Evolutionary conservation across 139 green algal genomes (phyloP), one percentile per base, ranked within the genome.

Genomic region (Yamagishiella unicocca): DNA sequence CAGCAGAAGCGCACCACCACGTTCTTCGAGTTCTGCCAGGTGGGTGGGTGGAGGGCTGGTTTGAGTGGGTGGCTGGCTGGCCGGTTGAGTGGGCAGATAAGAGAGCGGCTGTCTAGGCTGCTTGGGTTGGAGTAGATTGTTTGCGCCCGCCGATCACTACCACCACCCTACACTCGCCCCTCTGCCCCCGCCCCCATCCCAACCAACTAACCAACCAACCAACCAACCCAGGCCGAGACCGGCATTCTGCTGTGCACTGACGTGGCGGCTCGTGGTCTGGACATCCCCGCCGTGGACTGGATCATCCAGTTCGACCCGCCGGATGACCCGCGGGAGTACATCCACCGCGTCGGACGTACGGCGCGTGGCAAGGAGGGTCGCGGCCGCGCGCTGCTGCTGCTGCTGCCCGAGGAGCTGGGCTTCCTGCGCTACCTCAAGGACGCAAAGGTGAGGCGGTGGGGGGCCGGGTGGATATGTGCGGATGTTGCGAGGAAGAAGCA

Each of bases 261-360:
- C 88, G 98, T 99, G n/a, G 97, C 98, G 7, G 98, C 98, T 1
- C 91, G 98, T 37, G 97, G 97, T n/a, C 91, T 99, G 25, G 97
- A 99, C 92, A 99, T 99, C 89, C 97, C 97, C 25, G 94, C 94
- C 7, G 96, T 99, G 53, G 97, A 99, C 89, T 99, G 98, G 97
- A 99, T 99, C 92, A 98, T 99, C 31, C 98, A 99, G 95, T 99
- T 96, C 73, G 98, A 99, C 90, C 98, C 97, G 1, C 98, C 98
- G 9, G 97, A 99, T 81, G 98, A 99, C 87, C 97, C 97, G 0
- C 94, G 94, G 53, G 95, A 98, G 92, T 98, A 98, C 94, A 98
- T 98, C 87, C 96, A 98, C 90, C 90, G 96, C 14, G 96, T 99
- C 38, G 97, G 97, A 17, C 92, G 97, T 31, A 99, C 98, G 1